Evolutionary conservation across 1,139 yeast genomes (phyloP).

Genomic region (Hanseniaspora sp.): DNA sequence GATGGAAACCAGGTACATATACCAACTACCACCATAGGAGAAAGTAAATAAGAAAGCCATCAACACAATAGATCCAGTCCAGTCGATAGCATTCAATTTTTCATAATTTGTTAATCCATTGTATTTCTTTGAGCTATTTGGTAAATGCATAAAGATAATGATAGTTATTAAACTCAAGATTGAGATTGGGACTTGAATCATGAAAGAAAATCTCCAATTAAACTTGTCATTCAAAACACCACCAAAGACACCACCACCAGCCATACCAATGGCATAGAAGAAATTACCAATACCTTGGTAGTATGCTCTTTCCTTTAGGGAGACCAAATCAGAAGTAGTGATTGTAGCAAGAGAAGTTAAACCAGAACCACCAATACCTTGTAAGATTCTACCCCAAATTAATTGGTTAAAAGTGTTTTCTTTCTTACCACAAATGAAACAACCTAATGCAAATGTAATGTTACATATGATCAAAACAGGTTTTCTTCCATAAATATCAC

Average conservation of each 20-base stretch:
- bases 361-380: conserved; percentile 62
- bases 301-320: conserved; percentile 46
- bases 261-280: conserved; percentile 58
- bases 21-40: conserved; percentile 56
- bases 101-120: conserved; percentile 25
- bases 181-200: conserved; percentile 56
- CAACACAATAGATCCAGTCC: conserved; percentile 55
- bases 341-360: conserved; percentile 45
- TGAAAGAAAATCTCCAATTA: conserved; percentile 71
- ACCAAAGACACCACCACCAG: conserved; percentile 59
- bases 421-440: conserved; percentile 40
- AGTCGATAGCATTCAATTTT: conserved; percentile 53
- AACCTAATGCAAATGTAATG: conserved; percentile 42
- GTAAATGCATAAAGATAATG: conserved; percentile 31
- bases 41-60: conserved; percentile 43
- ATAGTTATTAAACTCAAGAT: conserved; percentile 37
- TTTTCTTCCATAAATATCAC: conserved; percentile 78
- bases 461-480: conserved; percentile 41
- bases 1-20: conserved; percentile 29
- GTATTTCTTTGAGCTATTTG: conserved; percentile 21
- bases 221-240: conserved; percentile 28
- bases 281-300: conserved; percentile 56
- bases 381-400: conserved; percentile 49
- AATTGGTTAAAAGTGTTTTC: conserved; percentile 45
- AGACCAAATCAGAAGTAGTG: conserved; percentile 46